Conservation (phyloP, 2,329 filamentous ascomycete genomes). For the Parastagonospora avenae region DNA sequence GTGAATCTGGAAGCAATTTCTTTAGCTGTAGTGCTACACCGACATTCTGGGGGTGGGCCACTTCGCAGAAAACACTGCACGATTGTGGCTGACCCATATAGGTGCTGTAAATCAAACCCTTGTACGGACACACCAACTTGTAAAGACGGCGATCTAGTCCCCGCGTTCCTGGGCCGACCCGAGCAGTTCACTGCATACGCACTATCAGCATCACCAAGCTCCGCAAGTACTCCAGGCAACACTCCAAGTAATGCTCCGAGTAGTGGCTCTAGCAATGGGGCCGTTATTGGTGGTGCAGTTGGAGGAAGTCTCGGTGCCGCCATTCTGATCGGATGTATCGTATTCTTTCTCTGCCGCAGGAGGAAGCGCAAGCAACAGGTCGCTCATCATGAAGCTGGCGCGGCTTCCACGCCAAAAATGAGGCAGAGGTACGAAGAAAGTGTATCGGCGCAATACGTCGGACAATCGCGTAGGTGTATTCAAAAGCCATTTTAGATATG, state of each 20-base stretch:
- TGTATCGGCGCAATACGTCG: slow-evolving; percentile 13
- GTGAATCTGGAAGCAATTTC: slow-evolving; percentile 36
- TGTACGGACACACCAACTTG: slow-evolving; percentile 39
- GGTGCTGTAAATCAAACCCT: slow-evolving; percentile 47
- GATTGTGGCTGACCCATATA: slow-evolving; percentile 20
- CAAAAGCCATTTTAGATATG: neutral
- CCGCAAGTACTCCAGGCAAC: slow-evolving; percentile 5
- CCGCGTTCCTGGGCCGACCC: slow-evolving; percentile 29
- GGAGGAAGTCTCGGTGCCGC: slow-evolving; percentile 30
- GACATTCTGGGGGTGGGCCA: slow-evolving; percentile 19
- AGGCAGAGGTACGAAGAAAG: slow-evolving; percentile 14
- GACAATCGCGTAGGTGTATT: slow-evolving; percentile 27
- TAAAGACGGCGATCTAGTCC: slow-evolving; percentile 28
- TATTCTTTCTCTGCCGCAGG: slow-evolving; percentile 29
- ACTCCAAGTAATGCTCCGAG: slow-evolving; percentile 14
- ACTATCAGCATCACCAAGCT: slow-evolving; percentile 1
- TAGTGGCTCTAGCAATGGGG: slow-evolving; percentile 18
- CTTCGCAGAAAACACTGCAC: slow-evolving; percentile 9
- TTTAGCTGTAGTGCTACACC: slow-evolving; percentile 40
- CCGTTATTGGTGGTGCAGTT: slow-evolving; percentile 34
- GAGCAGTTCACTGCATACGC: slow-evolving; percentile 25
- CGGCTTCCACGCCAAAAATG: slow-evolving; percentile 19
- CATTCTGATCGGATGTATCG: slow-evolving; percentile 30
- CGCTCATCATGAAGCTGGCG: slow-evolving; percentile 5
- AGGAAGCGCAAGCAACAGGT: slow-evolving; percentile 15